A percentile compares a stretch with the other conserved stretches of the same genome.
Conservation (phyloP, 805 yeast genomes). For the Teunomyces aglyptinius region DNA sequence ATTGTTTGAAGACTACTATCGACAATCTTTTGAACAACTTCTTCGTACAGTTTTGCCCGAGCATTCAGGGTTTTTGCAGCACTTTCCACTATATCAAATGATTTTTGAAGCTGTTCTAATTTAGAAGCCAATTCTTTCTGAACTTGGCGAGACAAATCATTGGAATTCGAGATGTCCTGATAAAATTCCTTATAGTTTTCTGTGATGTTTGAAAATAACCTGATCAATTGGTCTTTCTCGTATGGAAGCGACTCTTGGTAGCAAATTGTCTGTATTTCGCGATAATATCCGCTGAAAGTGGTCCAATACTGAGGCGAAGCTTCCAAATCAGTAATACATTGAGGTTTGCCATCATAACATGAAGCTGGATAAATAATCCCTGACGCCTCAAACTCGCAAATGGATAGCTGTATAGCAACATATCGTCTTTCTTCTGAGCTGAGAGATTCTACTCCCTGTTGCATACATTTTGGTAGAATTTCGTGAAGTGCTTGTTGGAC, state of each 20-base stretch:
- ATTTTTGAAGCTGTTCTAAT: neutral
- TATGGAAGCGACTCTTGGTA: conserved; percentile 49
- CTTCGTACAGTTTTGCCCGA: neutral
- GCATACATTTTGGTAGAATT: conserved; percentile 41
- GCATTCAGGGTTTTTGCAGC: neutral
- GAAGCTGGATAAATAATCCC: conserved; percentile 31
- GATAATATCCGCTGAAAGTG: conserved; percentile 63
- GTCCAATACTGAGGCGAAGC: conserved; percentile 67
- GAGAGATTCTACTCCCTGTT: conserved; percentile 38
- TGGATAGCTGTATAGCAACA: conserved; percentile 47
- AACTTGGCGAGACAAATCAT: neutral
- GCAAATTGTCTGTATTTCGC: conserved; percentile 53
- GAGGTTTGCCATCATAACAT: conserved; percentile 26
- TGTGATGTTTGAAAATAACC: conserved; percentile 49
- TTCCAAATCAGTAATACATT: conserved; percentile 44
- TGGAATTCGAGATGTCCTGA: neutral
- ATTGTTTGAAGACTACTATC: neutral
- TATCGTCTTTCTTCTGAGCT: conserved; percentile 30
- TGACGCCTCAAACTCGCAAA: conserved; percentile 55
- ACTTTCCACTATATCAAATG: neutral
- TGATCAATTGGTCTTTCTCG: conserved; percentile 50
- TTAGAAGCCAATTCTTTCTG: neutral
- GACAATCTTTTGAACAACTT: neutral
- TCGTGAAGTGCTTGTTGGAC: conserved; percentile 38
- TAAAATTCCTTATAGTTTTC: conserved; percentile 14